Evolutionary conservation across 306 rosid genomes (phyloP).

Genomic region (Carpinus viminea): DNA sequence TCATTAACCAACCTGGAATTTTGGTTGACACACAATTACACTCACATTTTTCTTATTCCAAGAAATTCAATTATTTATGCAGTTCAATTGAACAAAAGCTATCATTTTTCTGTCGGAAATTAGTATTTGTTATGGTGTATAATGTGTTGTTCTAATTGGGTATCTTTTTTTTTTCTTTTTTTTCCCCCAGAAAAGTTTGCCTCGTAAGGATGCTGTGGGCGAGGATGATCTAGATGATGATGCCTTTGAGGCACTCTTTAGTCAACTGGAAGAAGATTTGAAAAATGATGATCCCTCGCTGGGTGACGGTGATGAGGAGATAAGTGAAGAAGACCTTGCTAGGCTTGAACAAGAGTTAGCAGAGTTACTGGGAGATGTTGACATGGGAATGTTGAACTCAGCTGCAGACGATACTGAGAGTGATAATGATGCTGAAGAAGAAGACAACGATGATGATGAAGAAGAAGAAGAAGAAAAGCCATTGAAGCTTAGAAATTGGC

Average conservation of each 20-base stretch:
- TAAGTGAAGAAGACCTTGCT: conserved; percentile 66
- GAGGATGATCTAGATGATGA: conserved; percentile 58
- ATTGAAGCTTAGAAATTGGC: conserved; percentile 75
- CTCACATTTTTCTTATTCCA: background rate
- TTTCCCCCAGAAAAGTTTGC: conserved; percentile 38
- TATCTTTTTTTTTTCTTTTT: background rate
- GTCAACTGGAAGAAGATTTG: conserved; percentile 79
- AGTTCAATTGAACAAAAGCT: background rate
- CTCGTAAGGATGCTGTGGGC: conserved; percentile 28
- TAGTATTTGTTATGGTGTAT: background rate
- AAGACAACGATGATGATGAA: conserved; percentile 33
- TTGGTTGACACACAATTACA: too few species aligned
- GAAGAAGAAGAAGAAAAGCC: conserved; percentile 17
- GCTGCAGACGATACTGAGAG: conserved; percentile 26
- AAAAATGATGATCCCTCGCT: conserved; percentile 55
- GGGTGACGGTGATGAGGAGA: conserved; percentile 45
- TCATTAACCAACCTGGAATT: too few species aligned
- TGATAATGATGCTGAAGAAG: conserved; percentile 20
- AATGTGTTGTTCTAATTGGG: background rate
- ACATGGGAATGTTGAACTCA: conserved; percentile 20
- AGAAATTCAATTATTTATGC: background rate
- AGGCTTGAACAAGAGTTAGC: conserved; percentile 61
- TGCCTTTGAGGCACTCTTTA: conserved; percentile 76
- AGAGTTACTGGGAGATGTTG: conserved; percentile 49
- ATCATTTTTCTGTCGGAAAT: background rate